phyloP scores from a whole-genome alignment of 164 flowering plant genomes.

The Paratinospora sagittata region DNA sequence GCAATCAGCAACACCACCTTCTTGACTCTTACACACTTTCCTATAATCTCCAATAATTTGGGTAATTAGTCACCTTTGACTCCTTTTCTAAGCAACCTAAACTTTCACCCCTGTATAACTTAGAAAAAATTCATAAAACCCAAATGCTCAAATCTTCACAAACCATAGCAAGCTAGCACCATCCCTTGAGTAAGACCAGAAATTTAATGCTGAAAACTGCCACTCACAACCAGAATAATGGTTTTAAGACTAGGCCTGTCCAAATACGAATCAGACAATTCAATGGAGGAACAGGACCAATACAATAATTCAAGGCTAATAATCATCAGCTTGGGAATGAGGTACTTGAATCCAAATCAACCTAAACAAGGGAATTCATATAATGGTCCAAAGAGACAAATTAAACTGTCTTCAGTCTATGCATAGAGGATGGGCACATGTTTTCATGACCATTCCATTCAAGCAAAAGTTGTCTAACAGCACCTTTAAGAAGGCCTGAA shows the following conservation, averaged over 20 bases:
- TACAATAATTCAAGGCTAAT: neutral
- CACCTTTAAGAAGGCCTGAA: neutral
- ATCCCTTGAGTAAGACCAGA: too few relatives aligned
- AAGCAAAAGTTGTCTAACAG: neutral
- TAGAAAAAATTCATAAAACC: neutral
- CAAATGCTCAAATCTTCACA: neutral
- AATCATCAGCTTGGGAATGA: neutral
- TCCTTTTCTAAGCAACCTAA: neutral
- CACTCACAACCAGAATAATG: too few relatives aligned
- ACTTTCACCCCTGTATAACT: too few relatives aligned
- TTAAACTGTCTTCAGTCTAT: neutral
- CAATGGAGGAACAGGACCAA: neutral
- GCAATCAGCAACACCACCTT: neutral
- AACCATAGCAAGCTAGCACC: neutral
- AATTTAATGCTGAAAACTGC: too few relatives aligned
- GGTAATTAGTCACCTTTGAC: neutral
- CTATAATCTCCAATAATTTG: too few relatives aligned
- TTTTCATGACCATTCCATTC: neutral
- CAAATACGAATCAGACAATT: too few relatives aligned
- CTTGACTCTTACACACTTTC: neutral
- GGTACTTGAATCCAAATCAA: neutral
- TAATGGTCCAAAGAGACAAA: neutral
- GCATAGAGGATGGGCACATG: neutral
- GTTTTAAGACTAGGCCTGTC: too few relatives aligned
- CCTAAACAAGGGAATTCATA: neutral